phyloP scores from a whole-genome alignment of 1,284 basidiomycete species.

The Ganoderma sinense region DNA sequence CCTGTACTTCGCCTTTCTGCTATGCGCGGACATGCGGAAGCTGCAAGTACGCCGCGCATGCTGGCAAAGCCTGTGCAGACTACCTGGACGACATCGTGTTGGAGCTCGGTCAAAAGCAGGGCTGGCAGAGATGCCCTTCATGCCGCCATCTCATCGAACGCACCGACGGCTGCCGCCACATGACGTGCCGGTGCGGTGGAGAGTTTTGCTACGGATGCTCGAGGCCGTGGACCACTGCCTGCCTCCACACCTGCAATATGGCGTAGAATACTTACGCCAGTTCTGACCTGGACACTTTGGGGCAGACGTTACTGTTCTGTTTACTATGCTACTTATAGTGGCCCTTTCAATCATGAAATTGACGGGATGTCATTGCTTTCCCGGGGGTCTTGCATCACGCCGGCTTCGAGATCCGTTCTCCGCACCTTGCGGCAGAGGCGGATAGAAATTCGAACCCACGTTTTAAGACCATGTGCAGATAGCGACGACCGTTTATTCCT shows the following conservation, averaged over 20 bases:
- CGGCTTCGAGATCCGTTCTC: too few relatives aligned
- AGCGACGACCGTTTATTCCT: conserved; percentile 77
- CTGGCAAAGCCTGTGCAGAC: conserved; percentile 15
- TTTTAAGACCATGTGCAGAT: too few relatives aligned
- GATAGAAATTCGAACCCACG: too few relatives aligned
- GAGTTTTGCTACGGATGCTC: conserved; percentile 37
- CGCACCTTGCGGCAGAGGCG: too few relatives aligned
- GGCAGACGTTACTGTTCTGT: too few relatives aligned
- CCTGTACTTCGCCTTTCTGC: conserved; percentile 12
- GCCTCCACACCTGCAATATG: conserved; percentile 18
- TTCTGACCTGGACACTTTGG: too few relatives aligned
- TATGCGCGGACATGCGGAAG: conserved; percentile 18
- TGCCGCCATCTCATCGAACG: conserved; percentile 34
- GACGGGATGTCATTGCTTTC: too few relatives aligned
- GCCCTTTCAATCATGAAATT: too few relatives aligned
- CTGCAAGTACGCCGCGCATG: conserved; percentile 31
- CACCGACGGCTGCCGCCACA: conserved; percentile 33
- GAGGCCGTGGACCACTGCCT: conserved; percentile 33
- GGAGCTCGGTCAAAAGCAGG: conserved; percentile 23
- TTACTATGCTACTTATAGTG: too few relatives aligned
- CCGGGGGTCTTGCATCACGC: too few relatives aligned
- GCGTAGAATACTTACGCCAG: background rate
- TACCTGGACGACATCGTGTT: conserved; percentile 22
- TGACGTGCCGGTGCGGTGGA: conserved; percentile 31
- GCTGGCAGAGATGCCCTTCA: conserved; percentile 33